phyloP scores from a whole-genome alignment of 2,329 filamentous ascomycete species.

The Fusarium praegraminearum region DNA sequence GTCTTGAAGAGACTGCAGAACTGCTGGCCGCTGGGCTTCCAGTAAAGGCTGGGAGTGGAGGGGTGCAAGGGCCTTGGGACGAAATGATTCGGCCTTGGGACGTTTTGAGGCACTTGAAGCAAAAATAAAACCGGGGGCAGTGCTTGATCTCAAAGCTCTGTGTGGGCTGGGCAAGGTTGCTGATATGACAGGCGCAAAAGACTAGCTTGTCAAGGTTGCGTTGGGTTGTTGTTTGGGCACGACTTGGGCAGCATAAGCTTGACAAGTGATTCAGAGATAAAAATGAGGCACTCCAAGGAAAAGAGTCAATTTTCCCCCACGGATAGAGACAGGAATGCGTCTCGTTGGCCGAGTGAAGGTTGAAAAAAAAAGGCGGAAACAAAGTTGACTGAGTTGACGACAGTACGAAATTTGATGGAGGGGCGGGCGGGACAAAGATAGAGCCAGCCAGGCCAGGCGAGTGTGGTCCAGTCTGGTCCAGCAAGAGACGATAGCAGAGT shows the following conservation, averaged over 20 bases:
- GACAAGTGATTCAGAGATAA: constrained; percentile 14
- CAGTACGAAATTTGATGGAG: constrained; percentile 42
- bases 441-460: constrained; percentile 24
- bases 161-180: constrained; percentile 38
- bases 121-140: constrained; percentile 43
- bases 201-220: constrained; percentile 40
- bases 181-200: constrained; percentile 40
- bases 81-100: constrained; percentile 41
- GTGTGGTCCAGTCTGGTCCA: constrained; percentile 11
- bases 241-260: constrained; percentile 40
- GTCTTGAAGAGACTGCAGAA: constrained; percentile 45
- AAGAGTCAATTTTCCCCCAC: constrained; percentile 16
- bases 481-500: constrained; percentile 37
- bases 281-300: constrained; percentile 20
- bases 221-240: constrained; percentile 42
- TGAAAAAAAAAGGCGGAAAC: constrained; percentile 34
- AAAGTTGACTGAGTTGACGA: constrained; percentile 37
- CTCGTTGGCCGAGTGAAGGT: constrained; percentile 33
- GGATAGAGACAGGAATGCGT: constrained; percentile 41
- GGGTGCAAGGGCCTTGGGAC: constrained; percentile 39
- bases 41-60: constrained; percentile 41
- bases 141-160: constrained; percentile 33
- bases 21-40: constrained; percentile 29
- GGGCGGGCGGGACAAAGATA: constrained; percentile 39
- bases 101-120: constrained; percentile 40